These are phyloP conservation scores for Poa annua DNA, from an alignment of 176 grass and related monocot genomes.

Conservation along the genomic window DNA sequence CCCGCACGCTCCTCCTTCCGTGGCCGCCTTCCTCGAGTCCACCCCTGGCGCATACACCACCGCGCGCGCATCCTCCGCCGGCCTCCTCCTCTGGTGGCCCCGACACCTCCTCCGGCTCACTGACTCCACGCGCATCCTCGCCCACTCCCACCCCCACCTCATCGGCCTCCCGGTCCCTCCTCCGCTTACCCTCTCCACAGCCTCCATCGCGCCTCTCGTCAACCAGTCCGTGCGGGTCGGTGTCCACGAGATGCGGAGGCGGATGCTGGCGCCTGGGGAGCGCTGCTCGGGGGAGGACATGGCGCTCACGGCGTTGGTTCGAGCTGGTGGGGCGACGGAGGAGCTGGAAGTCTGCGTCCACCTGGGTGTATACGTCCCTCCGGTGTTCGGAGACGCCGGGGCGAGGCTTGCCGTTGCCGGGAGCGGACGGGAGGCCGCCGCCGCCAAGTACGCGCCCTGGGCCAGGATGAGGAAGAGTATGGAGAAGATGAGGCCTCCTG, in stretches of 20 bases:
- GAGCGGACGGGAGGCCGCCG: slow-evolving; percentile 55
- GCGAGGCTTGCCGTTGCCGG: slow-evolving; percentile 69
- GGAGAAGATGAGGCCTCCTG: slow-evolving; percentile 88
- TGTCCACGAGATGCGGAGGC: slow-evolving; percentile 41
- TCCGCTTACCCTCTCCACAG: not conserved
- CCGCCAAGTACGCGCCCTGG: slow-evolving; percentile 80
- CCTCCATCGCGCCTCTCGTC: slow-evolving; percentile 29
- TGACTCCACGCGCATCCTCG: slow-evolving; percentile 56
- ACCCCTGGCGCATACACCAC: slow-evolving; percentile 83
- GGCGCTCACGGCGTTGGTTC: slow-evolving; percentile 67
- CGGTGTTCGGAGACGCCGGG: slow-evolving; percentile 55
- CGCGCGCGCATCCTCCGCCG: slow-evolving; percentile 53
- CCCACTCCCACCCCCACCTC: slow-evolving; percentile 49
- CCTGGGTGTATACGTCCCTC: slow-evolving; percentile 55
- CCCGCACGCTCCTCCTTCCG: slow-evolving; percentile 50
- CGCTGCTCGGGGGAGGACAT: slow-evolving; percentile 25
- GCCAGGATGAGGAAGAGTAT: slow-evolving; percentile 71
- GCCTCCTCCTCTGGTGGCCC: slow-evolving; percentile 70
- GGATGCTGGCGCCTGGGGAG: not conserved
- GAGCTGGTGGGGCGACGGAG: slow-evolving; percentile 18
- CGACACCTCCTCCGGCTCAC: slow-evolving; percentile 77
- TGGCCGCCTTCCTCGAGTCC: slow-evolving; percentile 66
- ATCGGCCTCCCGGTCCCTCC: slow-evolving; percentile 40
- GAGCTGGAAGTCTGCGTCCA: slow-evolving; percentile 67
- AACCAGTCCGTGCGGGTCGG: slow-evolving; percentile 53